These are phyloP conservation scores for Colletotrichum theobromicola DNA, from an alignment of 2,329 filamentous ascomycete genomes.

Conservation along the genomic window DNA sequence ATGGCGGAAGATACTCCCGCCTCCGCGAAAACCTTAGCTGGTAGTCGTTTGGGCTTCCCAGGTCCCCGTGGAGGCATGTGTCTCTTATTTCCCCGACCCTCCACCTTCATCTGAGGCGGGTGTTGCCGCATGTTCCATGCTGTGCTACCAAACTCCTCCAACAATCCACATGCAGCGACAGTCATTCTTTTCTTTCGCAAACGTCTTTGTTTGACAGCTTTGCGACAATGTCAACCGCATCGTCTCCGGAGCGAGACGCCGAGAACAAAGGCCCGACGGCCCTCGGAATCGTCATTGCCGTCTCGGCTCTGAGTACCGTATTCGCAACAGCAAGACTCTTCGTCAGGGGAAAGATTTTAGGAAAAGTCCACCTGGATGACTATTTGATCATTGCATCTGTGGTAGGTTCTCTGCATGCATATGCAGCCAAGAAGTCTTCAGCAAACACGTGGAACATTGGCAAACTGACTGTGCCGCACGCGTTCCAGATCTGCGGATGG, in stretches of 20 bases:
- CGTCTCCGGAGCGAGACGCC: not conserved
- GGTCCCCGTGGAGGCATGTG: not conserved
- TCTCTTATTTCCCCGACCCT: not conserved
- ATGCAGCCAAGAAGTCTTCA: not conserved
- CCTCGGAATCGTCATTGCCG: constrained; percentile 31
- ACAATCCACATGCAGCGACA: too few relatives aligned
- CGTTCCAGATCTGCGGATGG: constrained; percentile 34
- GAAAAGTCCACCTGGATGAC: constrained; percentile 40
- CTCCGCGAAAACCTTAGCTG: not conserved
- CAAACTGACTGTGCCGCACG: not conserved
- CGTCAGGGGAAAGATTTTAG: constrained; percentile 31
- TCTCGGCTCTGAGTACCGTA: constrained; percentile 32
- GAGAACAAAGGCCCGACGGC: constrained; percentile 35
- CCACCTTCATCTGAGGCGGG: not conserved
- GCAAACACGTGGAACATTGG: not conserved
- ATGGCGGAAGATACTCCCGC: not conserved
- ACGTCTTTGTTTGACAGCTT: not conserved
- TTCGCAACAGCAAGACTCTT: constrained; percentile 34
- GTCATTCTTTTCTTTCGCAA: not conserved
- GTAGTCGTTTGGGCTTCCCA: not conserved
- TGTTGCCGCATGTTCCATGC: not conserved
- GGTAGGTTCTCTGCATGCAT: constrained; percentile 24
- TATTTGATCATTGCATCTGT: constrained; percentile 38
- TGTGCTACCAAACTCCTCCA: not conserved
- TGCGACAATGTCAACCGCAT: not conserved